A percentile compares a stretch with the other conserved stretches of the same genome.
Evolutionary conservation across 2,329 filamentous ascomycete species (phyloP).

Genomic region (Beauveria asiatica): DNA sequence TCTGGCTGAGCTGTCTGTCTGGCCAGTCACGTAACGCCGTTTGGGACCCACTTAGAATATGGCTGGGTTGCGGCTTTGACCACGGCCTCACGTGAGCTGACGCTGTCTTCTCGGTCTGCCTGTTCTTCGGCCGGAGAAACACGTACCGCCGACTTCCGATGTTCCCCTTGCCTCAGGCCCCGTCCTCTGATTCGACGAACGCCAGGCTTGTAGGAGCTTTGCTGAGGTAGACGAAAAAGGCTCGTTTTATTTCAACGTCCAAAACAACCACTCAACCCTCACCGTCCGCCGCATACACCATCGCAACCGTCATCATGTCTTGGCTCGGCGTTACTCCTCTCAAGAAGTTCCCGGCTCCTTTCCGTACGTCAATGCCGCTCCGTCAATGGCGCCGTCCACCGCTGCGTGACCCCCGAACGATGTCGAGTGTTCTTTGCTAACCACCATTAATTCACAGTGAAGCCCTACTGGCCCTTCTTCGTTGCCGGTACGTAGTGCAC

Average conservation of each 20-base stretch:
- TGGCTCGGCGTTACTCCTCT: constrained; percentile 56
- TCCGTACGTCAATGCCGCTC: constrained; percentile 55
- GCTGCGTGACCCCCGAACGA: background rate
- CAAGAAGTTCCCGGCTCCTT: constrained; percentile 74
- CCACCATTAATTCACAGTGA: constrained; percentile 47
- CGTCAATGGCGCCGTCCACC: constrained; percentile 1
- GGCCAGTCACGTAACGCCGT: background rate
- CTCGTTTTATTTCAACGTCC: constrained; percentile 13
- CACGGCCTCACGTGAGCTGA: constrained; percentile 5
- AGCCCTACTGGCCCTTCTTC: constrained; percentile 90
- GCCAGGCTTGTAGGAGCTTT: constrained; percentile 8
- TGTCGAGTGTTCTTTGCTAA: constrained; percentile 12
- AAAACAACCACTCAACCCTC: constrained; percentile 24
- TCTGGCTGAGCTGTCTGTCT: background rate
- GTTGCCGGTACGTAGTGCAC: constrained; percentile 66
- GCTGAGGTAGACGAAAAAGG: constrained; percentile 10
- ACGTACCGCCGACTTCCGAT: constrained; percentile 4
- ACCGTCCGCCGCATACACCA: constrained; percentile 27
- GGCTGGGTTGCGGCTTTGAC: background rate
- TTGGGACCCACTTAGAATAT: background rate
- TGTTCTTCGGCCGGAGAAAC: background rate
- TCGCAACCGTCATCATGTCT: constrained; percentile 55
- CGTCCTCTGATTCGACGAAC: constrained; percentile 7
- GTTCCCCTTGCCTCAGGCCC: constrained; percentile 7
- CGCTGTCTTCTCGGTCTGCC: background rate